Conservation (phyloP, 768 basidiomycete genomes). For the Daedaleopsis nitida region DNA sequence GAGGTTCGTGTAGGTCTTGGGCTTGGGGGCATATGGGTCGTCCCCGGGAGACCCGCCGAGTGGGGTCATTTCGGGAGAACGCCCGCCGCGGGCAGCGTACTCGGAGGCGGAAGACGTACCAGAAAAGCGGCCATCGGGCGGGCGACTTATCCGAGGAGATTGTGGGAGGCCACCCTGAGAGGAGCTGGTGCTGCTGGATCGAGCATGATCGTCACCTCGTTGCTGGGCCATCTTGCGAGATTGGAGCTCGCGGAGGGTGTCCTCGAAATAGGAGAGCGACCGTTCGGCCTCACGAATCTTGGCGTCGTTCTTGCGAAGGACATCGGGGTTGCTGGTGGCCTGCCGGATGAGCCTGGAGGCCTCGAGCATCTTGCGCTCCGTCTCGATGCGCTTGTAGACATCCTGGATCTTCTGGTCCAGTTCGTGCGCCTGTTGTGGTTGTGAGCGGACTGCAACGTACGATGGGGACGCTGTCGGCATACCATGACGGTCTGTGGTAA, state of each 20-base stretch:
- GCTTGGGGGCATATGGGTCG: conserved; percentile 46
- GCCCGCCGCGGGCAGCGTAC: conserved; percentile 21
- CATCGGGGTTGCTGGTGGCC: conserved; percentile 87
- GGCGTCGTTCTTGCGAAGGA: conserved; percentile 75
- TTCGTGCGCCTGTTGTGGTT: conserved; percentile 44
- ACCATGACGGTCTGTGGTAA: conserved; percentile 26
- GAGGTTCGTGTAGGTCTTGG: conserved; percentile 77
- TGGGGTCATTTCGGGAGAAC: conserved; percentile 29
- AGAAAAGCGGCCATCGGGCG: conserved; percentile 16
- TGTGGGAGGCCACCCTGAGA: conserved; percentile 24
- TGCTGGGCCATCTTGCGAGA: conserved; percentile 65
- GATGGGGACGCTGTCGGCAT: conserved; percentile 7
- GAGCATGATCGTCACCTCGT: conserved; percentile 55
- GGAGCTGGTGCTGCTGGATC: conserved; percentile 44
- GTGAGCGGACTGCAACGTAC: background rate
- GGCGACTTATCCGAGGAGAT: conserved; percentile 22
- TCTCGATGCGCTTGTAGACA: conserved; percentile 86
- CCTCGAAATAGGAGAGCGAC: conserved; percentile 85
- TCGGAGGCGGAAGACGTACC: conserved; percentile 22
- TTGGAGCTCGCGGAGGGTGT: conserved; percentile 81
- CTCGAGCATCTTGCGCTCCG: conserved; percentile 91
- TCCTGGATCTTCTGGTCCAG: conserved; percentile 94
- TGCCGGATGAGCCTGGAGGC: conserved; percentile 75
- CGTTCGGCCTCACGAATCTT: conserved; percentile 87
- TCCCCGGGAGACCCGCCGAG: conserved; percentile 26